Evolutionary conservation across 768 basidiomycete genomes (phyloP).

Genomic region (Lactarius deliciosus): DNA sequence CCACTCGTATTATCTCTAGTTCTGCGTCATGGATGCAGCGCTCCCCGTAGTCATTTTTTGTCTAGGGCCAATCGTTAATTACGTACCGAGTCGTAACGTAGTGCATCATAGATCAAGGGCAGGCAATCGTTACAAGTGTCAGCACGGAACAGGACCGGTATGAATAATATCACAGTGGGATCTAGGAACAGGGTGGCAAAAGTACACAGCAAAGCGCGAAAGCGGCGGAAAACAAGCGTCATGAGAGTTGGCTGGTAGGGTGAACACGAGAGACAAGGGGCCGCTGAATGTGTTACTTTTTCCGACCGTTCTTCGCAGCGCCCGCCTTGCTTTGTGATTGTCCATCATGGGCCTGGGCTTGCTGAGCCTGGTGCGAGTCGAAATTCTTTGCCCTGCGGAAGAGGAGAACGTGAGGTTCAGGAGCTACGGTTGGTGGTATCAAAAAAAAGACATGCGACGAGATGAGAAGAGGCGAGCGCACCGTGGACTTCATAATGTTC

Average conservation of each 20-base stretch:
- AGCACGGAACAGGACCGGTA: slow-evolving; percentile 1
- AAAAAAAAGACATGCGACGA: slow-evolving; percentile 12
- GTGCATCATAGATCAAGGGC: slow-evolving; percentile 8
- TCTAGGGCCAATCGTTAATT: slow-evolving; percentile 6
- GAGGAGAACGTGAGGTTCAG: slow-evolving; percentile 91
- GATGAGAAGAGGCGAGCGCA: slow-evolving; percentile 32
- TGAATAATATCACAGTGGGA: slow-evolving; percentile 13
- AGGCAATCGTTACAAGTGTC: slow-evolving; percentile 12
- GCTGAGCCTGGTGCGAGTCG: slow-evolving; percentile 35
- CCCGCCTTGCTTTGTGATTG: slow-evolving; percentile 32
- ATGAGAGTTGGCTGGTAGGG: slow-evolving; percentile 31
- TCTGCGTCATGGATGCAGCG: not conserved
- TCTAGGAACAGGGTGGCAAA: slow-evolving; percentile 11
- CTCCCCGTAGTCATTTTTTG: not conserved
- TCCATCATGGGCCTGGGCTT: slow-evolving; percentile 15
- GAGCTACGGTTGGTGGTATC: slow-evolving; percentile 49
- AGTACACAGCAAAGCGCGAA: slow-evolving; percentile 25
- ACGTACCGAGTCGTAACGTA: slow-evolving; percentile 13
- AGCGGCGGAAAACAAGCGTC: slow-evolving; percentile 30
- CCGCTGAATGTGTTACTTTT: slow-evolving; percentile 37
- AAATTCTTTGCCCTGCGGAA: slow-evolving; percentile 82
- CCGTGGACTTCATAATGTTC: slow-evolving; percentile 98
- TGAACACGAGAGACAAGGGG: not conserved
- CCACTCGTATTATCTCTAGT: not conserved
- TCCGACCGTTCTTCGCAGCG: slow-evolving; percentile 42